These are phyloP conservation scores for Torulaspora indica DNA, from an alignment of 805 yeast species.

Conservation along the genomic window DNA sequence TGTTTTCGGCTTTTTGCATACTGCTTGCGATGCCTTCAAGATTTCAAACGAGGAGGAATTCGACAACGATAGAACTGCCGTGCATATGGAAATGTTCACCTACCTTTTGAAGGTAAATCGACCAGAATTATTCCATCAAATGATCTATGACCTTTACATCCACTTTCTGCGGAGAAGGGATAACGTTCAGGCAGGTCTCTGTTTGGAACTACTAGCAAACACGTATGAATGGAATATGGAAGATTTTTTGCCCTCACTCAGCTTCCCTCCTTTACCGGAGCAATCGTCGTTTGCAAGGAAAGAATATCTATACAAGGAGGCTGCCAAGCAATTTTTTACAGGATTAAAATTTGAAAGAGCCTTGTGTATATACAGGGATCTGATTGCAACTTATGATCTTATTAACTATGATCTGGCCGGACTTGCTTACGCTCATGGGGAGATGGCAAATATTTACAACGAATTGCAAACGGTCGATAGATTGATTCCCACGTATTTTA, in stretches of 20 bases:
- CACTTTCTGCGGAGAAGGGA: slow-evolving; percentile 56
- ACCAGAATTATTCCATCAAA: slow-evolving; percentile 76
- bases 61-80: slow-evolving; percentile 82
- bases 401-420: slow-evolving; percentile 73
- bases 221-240: slow-evolving; percentile 72
- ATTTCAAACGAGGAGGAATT: slow-evolving; percentile 81
- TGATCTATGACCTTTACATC: slow-evolving; percentile 68
- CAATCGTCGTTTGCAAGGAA: slow-evolving; percentile 79
- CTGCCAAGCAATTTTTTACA: slow-evolving; percentile 62
- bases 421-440: slow-evolving; percentile 63
- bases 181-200: slow-evolving; percentile 75
- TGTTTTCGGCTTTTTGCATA: slow-evolving; percentile 56
- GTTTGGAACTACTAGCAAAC: slow-evolving; percentile 70
- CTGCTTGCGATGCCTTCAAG: slow-evolving; percentile 59
- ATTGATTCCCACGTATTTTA: slow-evolving; percentile 70
- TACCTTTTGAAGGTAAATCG: slow-evolving; percentile 71
- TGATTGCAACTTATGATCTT: slow-evolving; percentile 67
- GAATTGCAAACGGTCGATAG: slow-evolving; percentile 66
- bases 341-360: slow-evolving; percentile 80
- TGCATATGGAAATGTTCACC: slow-evolving; percentile 67
- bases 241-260: slow-evolving; percentile 49
- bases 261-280: slow-evolving; percentile 68
- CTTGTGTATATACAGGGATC: slow-evolving; percentile 68
- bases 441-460: slow-evolving; percentile 62
- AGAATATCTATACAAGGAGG: slow-evolving; percentile 62